Base-by-base conservation (phyloP, 257 asterid genomes). In the Nicotiana attenuata region DNA sequence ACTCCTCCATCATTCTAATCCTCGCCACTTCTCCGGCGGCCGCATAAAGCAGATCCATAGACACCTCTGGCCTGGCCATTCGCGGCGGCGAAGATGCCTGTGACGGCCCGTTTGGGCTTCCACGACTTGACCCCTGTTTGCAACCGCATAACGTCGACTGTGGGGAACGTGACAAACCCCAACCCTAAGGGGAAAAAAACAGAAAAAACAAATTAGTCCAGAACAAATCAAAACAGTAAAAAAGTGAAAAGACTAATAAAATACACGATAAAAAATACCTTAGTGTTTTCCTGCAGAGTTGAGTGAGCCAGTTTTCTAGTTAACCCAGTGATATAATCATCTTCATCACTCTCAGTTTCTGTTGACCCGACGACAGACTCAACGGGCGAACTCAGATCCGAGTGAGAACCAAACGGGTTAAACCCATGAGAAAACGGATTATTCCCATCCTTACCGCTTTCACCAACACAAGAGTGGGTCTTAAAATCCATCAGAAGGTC, bases 281-380 rank as follows among this genome's bases (percentile, higher is more conserved):
- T 87, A 22, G 82, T 60, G 65, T 56, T 85, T 38, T 88, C 89
- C 3, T 63, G 81, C 14, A 93, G 52, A 57, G 95, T 85, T 13
- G 92, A 77, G 59, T 60, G 66, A 52, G 85, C 85, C 20, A 90
- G 41, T 75, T 85, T 85, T 11, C 87, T 87, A 16, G 94, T 82
- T 50, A 93, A 82, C 77, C 87, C 93, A 55, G 89, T 53, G 45
- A 90, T n/a, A 24, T 67, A 89, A 7, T 91, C 97, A 20, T 93
- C 98, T 19, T 93, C 97, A 41, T 92, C 98, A 76, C 95, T 89
- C 81, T 91, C 98, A 0, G 94, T 87, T 78, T 89, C 97, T 0
- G 87, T 86, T 0, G 96, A 89, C 29, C 97, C 90, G 53, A 83
- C 35, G 0, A 88, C 85, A 0, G 95, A 92, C 85, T 92, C 97